Conservation (phyloP, 306 rosid species). For the Corylus americana region DNA sequence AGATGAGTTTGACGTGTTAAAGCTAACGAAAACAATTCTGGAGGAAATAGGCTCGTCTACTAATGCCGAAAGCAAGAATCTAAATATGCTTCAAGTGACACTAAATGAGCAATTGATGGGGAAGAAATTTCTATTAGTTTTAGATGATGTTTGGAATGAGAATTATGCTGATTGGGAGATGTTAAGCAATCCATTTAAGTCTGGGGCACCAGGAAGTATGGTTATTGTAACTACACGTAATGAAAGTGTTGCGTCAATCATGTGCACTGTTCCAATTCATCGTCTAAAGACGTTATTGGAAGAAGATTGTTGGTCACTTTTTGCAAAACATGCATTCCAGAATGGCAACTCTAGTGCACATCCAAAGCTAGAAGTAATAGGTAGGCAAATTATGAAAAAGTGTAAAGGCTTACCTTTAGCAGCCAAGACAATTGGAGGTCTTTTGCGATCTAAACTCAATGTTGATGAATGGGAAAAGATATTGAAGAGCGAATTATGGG, state of each 20-base stretch:
- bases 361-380: constrained; percentile 3
- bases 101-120: background rate
- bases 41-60: background rate
- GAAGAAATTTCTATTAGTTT: constrained; percentile 22
- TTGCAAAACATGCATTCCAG: constrained; percentile 13
- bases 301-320: constrained; percentile 29
- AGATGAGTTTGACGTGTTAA: too few relatives aligned
- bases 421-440: constrained; percentile 18
- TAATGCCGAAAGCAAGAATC: background rate
- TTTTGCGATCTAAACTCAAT: constrained; percentile 11
- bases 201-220: constrained; percentile 12
- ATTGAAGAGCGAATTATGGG: constrained; percentile 19
- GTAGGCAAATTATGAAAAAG: constrained; percentile 22
- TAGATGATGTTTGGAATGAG: constrained; percentile 34
- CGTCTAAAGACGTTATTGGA: background rate
- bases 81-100: background rate
- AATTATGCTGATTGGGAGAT: constrained; percentile 13
- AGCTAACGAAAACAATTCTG: too few relatives aligned
- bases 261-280: background rate
- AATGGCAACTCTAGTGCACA: background rate
- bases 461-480: constrained; percentile 15
- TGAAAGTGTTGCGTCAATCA: constrained; percentile 6
- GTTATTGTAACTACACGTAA: constrained; percentile 24
- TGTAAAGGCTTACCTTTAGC: constrained; percentile 27
- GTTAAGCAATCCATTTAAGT: constrained; percentile 6